These are phyloP conservation scores for Yarrowia porcina DNA, from an alignment of 805 yeast species.

Conservation along the genomic window DNA sequence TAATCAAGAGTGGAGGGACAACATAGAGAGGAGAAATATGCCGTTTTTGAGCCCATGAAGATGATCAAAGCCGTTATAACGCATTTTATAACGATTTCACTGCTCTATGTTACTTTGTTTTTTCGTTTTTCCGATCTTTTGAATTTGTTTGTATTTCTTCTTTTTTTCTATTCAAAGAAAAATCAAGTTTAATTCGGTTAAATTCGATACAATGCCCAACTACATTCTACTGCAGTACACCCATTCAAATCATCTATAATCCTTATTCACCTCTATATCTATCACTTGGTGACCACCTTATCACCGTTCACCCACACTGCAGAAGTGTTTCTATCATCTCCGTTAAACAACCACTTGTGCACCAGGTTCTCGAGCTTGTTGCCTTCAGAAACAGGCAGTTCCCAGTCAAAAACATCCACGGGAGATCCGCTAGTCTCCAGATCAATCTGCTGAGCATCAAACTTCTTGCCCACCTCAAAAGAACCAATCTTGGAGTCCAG, in stretches of 20 bases:
- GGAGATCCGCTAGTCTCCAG: constrained; percentile 52
- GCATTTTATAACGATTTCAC: too few relatives aligned
- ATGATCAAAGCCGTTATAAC: too few relatives aligned
- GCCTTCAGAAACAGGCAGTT: constrained; percentile 36
- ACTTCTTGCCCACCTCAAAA: constrained; percentile 72
- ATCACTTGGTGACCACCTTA: constrained; percentile 41
- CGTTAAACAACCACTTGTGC: constrained; percentile 88
- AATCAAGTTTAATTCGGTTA: too few relatives aligned
- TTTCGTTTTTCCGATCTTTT: too few relatives aligned
- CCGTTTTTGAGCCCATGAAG: too few relatives aligned
- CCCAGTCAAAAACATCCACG: constrained; percentile 76
- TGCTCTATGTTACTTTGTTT: too few relatives aligned
- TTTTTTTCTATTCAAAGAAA: too few relatives aligned
- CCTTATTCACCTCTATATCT: background rate
- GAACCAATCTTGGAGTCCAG: constrained; percentile 59
- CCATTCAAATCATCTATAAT: too few relatives aligned
- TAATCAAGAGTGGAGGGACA: background rate
- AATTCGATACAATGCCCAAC: too few relatives aligned
- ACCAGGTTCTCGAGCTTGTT: constrained; percentile 42
- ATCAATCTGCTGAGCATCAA: constrained; percentile 80
- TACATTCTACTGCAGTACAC: too few relatives aligned
- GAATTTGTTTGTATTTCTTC: too few relatives aligned
- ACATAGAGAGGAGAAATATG: too few relatives aligned
- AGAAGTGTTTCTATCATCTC: constrained; percentile 85
- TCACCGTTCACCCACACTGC: constrained; percentile 83